Evolutionary conservation across 305 asterid species (phyloP), one percentile per base, ranked within the genome.

Genomic region (Ilex paraguariensis): DNA sequence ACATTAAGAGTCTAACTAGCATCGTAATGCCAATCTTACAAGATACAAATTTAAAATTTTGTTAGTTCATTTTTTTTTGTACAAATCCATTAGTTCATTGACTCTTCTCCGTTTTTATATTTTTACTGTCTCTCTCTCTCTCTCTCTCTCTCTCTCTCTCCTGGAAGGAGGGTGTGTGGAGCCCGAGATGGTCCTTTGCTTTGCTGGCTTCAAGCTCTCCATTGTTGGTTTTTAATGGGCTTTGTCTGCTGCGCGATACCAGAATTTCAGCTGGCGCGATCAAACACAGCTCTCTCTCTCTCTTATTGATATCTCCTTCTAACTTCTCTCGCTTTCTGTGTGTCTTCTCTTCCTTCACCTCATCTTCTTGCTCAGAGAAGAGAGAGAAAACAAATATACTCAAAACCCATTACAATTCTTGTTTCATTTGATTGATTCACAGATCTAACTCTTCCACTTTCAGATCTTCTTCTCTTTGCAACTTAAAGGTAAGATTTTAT

Each of bases 131-230:
- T 21, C 66, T 58, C 65, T 67, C 61, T 67, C 66, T n/a, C n/a
- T n/a, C n/a, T n/a, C n/a, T n/a, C n/a, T n/a, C n/a, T n/a, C n/a
- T 32, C 40, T 21, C 66, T 58, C 65, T 67, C 61, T 67, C 66
- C 9, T 53, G 70, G 54, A 65, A 68, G 55, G 17, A 11, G 60
- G 28, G 28, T 21, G 39, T 36, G 87, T 85, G 95, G 97, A 73
- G 75, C 94, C 97, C 91, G 71, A 66, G 60, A 71, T 74, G 88
- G 91, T 87, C 95, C 86, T 68, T 62, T 77, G 87, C 94, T 77
- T 79, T 71, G 95, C 92, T 87, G 95, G 85, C 85, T 83, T 61
- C 64, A 75, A 85, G 83, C 86, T 85, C 87, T 75, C 73, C 78
- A 45, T 80, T 77, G 81, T 75, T 87, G 84, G 82, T 77, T 83